Conservation (phyloP, 495 filamentous ascomycete genomes). For the Talaromyces ruber region DNA sequence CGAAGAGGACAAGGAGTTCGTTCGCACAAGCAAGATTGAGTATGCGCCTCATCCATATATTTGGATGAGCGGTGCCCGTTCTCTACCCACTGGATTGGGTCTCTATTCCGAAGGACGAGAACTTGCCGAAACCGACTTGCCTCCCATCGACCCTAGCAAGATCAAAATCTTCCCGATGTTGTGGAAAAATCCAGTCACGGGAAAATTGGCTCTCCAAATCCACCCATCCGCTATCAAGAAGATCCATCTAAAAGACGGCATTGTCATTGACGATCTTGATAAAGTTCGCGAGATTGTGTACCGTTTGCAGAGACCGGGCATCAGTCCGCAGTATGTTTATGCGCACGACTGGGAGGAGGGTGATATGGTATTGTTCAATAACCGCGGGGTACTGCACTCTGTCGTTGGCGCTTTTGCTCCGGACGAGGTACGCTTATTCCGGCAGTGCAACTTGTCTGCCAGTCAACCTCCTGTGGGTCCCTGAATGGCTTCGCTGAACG, state of each 20-base stretch:
- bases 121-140: slow-evolving; percentile 45
- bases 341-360: slow-evolving; percentile 68
- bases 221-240: slow-evolving; percentile 59
- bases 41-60: slow-evolving; percentile 65
- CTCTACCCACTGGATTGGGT: slow-evolving; percentile 58
- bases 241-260: slow-evolving; percentile 54
- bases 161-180: slow-evolving; percentile 62
- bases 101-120: slow-evolving; percentile 54
- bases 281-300: slow-evolving; percentile 60
- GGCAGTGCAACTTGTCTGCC: slow-evolving; percentile 68
- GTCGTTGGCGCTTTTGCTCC: slow-evolving; percentile 66
- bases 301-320: slow-evolving; percentile 60
- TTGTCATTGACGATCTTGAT: slow-evolving; percentile 54
- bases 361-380: slow-evolving; percentile 66
- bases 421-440: slow-evolving; percentile 61
- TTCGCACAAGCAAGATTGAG: slow-evolving; percentile 52
- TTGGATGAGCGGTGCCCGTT: slow-evolving; percentile 61
- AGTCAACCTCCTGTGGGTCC: slow-evolving; percentile 44
- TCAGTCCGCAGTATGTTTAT: slow-evolving; percentile 58
- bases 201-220: slow-evolving; percentile 57
- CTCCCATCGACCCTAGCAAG: slow-evolving; percentile 51
- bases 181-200: slow-evolving; percentile 65
- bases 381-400: slow-evolving; percentile 61
- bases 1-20: slow-evolving; percentile 56
- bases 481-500: neutral